Percentiles rank a stretch among this genome's conserved stretches.
Evolutionary conservation across 2,329 filamentous ascomycete genomes (phyloP).

Genomic region (Aureobasidium sp.): DNA sequence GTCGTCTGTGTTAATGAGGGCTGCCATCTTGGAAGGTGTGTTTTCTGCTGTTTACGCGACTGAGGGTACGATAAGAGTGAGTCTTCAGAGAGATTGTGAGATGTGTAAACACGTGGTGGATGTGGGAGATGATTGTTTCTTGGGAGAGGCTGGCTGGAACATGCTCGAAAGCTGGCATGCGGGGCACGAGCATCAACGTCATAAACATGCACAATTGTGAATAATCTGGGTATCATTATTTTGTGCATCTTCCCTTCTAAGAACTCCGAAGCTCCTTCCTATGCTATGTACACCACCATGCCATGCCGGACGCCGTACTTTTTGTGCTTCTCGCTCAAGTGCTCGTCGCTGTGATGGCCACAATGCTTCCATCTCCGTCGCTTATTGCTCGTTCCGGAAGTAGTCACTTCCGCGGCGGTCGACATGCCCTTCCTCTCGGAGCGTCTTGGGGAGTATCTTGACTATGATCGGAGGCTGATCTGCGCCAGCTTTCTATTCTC

Average conservation of each 20-base stretch:
- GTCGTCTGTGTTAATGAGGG: conserved; percentile 44
- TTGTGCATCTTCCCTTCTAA: not conserved
- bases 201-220: not conserved
- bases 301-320: not conserved
- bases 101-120: not conserved
- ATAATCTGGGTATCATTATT: conserved; percentile 5
- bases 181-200: not conserved
- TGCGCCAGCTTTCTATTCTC: not conserved
- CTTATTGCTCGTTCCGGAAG: not conserved
- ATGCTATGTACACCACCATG: not conserved
- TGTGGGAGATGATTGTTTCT: conserved; percentile 1
- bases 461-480: not conserved
- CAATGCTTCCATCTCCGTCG: not conserved
- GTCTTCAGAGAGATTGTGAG: not conserved
- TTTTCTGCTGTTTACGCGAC: not conserved
- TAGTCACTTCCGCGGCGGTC: not conserved
- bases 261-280: conserved; percentile 1
- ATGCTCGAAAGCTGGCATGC: conserved; percentile 1
- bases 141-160: not conserved
- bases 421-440: not conserved
- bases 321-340: not conserved
- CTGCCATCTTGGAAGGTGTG: conserved; percentile 13
- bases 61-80: not conserved
- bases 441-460: not conserved
- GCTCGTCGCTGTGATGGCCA: not conserved